These are phyloP conservation scores for Chaetoceros tenuissimus DNA, from an alignment of 108 stramenopile genomes.

Conservation along the genomic window DNA sequence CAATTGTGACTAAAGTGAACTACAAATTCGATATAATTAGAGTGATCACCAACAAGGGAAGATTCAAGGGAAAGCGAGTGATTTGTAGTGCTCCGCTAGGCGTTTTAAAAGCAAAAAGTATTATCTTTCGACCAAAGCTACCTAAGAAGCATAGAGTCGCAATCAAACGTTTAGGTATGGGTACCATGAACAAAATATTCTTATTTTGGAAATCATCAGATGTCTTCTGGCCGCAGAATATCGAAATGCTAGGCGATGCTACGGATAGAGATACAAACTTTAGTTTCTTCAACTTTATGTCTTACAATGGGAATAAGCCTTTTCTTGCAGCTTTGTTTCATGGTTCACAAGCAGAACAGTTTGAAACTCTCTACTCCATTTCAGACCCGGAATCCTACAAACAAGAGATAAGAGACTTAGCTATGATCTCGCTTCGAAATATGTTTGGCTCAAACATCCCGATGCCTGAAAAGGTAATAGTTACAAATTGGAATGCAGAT, in stretches of 20 bases:
- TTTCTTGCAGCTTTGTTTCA: neutral
- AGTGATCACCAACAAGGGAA: neutral
- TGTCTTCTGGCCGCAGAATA: neutral
- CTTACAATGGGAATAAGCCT: neutral
- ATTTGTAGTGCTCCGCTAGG: constrained; percentile 15
- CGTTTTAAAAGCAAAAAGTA: constrained; percentile 7
- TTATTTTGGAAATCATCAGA: neutral
- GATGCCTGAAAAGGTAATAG: neutral
- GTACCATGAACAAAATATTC: constrained; percentile 18
- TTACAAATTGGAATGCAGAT: constrained; percentile 1
- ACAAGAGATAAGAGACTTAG: neutral
- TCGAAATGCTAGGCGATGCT: neutral
- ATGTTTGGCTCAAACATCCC: constrained; percentile 1
- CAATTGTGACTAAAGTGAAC: neutral
- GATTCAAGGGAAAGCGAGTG: neutral
- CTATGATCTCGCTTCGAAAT: neutral
- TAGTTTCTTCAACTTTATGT: neutral
- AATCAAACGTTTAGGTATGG: constrained; percentile 22
- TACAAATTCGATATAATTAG: too few species aligned
- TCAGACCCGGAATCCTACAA: neutral
- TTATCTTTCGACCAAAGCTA: constrained; percentile 7
- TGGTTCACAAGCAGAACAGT: neutral
- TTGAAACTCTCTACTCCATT: neutral
- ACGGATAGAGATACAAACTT: neutral
- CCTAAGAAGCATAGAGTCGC: constrained; percentile 1